These are phyloP conservation scores for Perilla frutescens DNA, from an alignment of 257 asterid genomes.

Conservation along the genomic window DNA sequence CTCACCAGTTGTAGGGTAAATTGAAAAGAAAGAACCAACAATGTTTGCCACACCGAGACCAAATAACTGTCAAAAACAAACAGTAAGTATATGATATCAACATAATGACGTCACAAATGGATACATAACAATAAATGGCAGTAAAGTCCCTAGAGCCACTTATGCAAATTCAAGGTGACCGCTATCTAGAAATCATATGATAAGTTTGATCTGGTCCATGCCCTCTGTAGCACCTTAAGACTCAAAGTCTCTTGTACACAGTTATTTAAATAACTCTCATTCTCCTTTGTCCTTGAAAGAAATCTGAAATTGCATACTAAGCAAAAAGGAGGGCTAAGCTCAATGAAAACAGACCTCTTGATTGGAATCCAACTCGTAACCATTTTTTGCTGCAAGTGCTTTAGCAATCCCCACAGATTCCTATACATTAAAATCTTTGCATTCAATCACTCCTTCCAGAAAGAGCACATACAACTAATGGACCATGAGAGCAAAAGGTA, in stretches of 20 bases:
- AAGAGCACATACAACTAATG: constrained; percentile 13
- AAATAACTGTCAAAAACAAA: constrained; percentile 71
- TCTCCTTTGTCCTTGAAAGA: constrained; percentile 24
- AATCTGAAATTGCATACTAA: constrained; percentile 26
- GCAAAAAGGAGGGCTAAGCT: constrained; percentile 22
- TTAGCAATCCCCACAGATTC: constrained; percentile 99
- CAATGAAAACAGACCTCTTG: constrained; percentile 75
- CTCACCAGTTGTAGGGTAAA: constrained; percentile 95
- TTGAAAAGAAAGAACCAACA: constrained; percentile 90
- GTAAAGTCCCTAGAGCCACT: constrained; percentile 1
- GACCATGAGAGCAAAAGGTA: constrained; percentile 24
- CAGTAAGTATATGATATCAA: constrained; percentile 14
- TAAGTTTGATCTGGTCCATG: constrained; percentile 24
- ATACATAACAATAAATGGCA: constrained; percentile 8
- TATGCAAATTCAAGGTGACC: constrained; percentile 12
- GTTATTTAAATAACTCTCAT: background rate
- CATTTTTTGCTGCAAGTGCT: constrained; percentile 97
- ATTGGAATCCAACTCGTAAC: constrained; percentile 94
- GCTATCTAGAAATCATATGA: constrained; percentile 21
- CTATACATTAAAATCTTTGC: constrained; percentile 42
- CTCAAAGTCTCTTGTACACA: constrained; percentile 18
- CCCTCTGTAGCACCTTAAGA: constrained; percentile 21
- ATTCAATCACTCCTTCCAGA: constrained; percentile 25
- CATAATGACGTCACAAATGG: constrained; percentile 5
- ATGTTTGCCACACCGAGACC: constrained; percentile 99